phyloP scores from a whole-genome alignment of 257 asterid genomes.

The Solanum rostratum region DNA sequence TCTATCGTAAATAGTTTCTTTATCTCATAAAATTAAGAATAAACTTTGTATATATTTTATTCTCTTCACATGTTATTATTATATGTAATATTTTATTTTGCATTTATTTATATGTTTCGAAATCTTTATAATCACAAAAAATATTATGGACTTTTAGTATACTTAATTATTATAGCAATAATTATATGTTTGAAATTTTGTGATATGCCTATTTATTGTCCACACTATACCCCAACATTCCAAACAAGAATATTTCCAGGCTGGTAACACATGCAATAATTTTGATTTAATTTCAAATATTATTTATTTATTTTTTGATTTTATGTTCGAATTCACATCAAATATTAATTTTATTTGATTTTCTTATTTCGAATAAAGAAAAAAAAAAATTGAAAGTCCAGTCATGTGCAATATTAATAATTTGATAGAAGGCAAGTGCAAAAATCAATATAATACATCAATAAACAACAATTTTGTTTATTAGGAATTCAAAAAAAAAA shows the following conservation, averaged over 20 bases:
- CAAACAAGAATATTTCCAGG: not conserved
- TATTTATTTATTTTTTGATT: no score
- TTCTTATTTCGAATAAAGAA: no score
- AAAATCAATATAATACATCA: no score
- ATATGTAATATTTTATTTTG: not conserved
- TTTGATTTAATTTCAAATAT: no score
- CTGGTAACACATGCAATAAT: not conserved
- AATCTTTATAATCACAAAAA: not conserved
- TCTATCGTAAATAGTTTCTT: accelerated
- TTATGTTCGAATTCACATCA: no score
- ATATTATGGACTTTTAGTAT: not conserved
- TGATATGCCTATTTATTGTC: not conserved
- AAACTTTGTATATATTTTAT: not conserved
- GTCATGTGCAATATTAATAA: no score
- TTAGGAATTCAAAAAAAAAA: no score
- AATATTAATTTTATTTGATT: no score
- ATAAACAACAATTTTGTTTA: no score
- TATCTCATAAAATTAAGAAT: accelerated
- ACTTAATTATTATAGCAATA: not conserved
- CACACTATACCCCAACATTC: not conserved
- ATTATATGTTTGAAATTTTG: not conserved
- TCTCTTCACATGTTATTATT: not conserved
- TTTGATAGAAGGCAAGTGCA: no score
- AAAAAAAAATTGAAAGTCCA: no score
- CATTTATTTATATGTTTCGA: not conserved